These are phyloP conservation scores for Eucalyptus cladocalyx DNA, from an alignment of 345 rosid species.

Conservation along the genomic window DNA sequence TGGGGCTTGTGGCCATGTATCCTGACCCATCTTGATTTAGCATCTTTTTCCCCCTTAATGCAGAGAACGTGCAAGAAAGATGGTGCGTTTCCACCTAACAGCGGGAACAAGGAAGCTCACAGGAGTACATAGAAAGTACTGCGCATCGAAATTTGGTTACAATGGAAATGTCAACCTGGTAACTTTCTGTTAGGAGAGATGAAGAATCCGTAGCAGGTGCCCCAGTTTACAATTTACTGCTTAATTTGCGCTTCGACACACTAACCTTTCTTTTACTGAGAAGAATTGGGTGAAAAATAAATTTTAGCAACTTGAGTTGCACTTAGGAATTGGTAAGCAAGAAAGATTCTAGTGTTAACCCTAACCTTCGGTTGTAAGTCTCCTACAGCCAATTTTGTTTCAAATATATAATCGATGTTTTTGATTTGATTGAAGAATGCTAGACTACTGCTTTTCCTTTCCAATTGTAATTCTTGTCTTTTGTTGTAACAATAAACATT, in stretches of 20 bases:
- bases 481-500: too few relatives aligned
- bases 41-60: neutral
- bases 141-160: slow-evolving; percentile 3
- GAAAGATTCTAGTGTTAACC: neutral
- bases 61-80: slow-evolving; percentile 65
- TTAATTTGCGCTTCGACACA: neutral
- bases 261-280: neutral
- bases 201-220: neutral
- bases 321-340: neutral
- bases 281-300: neutral
- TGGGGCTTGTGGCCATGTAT: slow-evolving; percentile 5
- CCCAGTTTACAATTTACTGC: slow-evolving; percentile 3
- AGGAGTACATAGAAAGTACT: slow-evolving; percentile 81
- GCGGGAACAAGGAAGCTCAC: slow-evolving; percentile 63
- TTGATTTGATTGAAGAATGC: too few relatives aligned
- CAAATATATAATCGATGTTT: neutral
- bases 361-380: neutral
- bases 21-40: neutral
- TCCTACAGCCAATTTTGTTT: neutral
- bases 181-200: neutral
- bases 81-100: slow-evolving; percentile 48
- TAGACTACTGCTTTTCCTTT: too few relatives aligned
- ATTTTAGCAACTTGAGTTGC: neutral
- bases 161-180: neutral
- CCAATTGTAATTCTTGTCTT: too few relatives aligned